Evolutionary conservation across 805 yeast species (phyloP), one percentile per base, ranked within the genome.

Genomic region (Candida hungchunana): DNA sequence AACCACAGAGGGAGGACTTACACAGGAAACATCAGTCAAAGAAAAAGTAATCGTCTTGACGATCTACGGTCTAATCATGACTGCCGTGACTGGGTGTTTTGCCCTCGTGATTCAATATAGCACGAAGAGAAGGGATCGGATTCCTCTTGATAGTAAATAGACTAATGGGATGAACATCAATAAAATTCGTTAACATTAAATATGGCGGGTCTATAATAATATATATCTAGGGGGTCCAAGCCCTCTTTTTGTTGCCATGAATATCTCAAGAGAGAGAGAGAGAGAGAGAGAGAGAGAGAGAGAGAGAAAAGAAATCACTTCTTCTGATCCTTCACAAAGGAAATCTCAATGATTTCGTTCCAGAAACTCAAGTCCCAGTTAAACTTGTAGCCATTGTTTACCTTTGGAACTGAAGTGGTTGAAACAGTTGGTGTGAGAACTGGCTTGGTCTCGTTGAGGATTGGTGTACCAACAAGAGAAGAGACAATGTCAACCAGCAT

Each of bases 1-100:
- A n/a, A 19, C 29, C 23, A 8, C 39, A 3, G 17, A 23, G 24
- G 19, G 13, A 10, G 14, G 18, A 7, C 32, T 34, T 3, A 8
- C 39, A 58, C 56, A n/a, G n/a, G n/a, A n/a, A n/a, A n/a, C n/a
- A n/a, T n/a, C n/a, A n/a, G n/a, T 45, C 5, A 42, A 45, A 31
- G 39, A 35, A 40, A 54, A 39, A 33, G 42, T 12, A 19, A 54
- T 13, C 49, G 66, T 26, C 22, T 42, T 26, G 42, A 51, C 26
- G 60, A 62, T 50, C 40, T 58, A 35, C 58, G 58, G 29, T 54
- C 55, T 4, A 55, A 69, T 51, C 28, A 47, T 49, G 49, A 26
- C 37, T 4, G 26, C 37, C 1, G 5, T 46, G n/a, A 43, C 47
- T 2, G 40, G 36, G 1, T 3, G 37, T 4, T 29, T 32, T 14